Evolutionary conservation across 179 eudicot genomes (phyloP).

Genomic region (Drosera spatulata): DNA sequence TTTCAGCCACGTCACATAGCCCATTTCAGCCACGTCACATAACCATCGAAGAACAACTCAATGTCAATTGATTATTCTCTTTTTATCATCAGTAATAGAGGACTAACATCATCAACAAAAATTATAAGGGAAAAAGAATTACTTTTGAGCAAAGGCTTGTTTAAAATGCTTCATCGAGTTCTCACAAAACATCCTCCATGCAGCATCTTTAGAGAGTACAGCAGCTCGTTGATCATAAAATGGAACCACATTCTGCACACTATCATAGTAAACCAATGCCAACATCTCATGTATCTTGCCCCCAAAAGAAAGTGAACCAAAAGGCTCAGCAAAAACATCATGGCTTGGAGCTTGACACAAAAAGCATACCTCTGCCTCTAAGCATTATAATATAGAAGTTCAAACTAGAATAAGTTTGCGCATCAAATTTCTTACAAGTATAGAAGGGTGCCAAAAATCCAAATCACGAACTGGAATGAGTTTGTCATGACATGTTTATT

Average conservation of each 20-base stretch:
- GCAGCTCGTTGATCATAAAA: conserved; percentile 81
- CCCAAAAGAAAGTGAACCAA: conserved; percentile 7
- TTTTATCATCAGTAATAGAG: no score
- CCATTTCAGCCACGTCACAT: no score
- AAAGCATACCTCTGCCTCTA: no score
- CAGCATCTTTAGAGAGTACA: conserved; percentile 56
- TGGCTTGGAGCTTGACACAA: no score
- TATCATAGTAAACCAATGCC: conserved; percentile 97
- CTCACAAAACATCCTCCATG: conserved; percentile 70
- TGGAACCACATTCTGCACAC: conserved; percentile 92
- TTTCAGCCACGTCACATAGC: no score
- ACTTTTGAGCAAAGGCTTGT: conserved; percentile 82
- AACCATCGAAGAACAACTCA: conserved; percentile 13
- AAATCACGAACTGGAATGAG: no score
- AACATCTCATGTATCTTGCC: conserved; percentile 91
- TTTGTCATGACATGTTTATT: no score
- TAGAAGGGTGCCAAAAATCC: no score
- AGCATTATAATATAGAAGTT: no score
- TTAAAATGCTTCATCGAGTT: conserved; percentile 87
- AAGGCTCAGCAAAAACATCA: not conserved
- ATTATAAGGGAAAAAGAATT: conserved; percentile 5
- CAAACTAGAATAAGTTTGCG: no score
- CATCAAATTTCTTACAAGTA: no score
- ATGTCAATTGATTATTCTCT: not conserved
- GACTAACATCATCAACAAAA: no score